Conservation (phyloP, 1,284 basidiomycete genomes). For the Agroathelia rolfsii region DNA sequence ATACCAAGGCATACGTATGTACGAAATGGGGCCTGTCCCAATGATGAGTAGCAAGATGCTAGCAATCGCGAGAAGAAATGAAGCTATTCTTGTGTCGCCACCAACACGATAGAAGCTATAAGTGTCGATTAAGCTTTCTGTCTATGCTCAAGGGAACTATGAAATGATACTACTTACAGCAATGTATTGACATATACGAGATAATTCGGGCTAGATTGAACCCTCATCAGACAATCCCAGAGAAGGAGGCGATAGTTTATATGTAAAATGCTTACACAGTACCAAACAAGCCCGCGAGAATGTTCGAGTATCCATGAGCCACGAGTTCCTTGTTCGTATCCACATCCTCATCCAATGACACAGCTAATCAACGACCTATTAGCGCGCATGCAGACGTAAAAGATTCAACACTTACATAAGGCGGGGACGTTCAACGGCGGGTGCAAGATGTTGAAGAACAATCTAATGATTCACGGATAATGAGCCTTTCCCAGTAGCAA, state of each 20-base stretch:
- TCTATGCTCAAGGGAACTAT: not conserved
- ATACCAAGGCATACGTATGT: slow-evolving; percentile 62
- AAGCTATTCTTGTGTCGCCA: slow-evolving; percentile 76
- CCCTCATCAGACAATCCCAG: slow-evolving; percentile 9
- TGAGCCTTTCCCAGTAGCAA: too few relatives aligned
- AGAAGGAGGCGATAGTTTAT: not conserved
- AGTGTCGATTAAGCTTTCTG: too few relatives aligned
- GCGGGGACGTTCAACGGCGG: slow-evolving; percentile 93
- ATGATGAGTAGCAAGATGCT: slow-evolving; percentile 70
- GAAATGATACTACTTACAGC: slow-evolving; percentile 41
- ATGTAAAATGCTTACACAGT: slow-evolving; percentile 58
- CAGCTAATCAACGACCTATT: slow-evolving; percentile 35
- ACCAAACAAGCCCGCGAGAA: slow-evolving; percentile 73
- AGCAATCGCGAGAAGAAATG: slow-evolving; percentile 76
- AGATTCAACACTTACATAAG: slow-evolving; percentile 44
- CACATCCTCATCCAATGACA: slow-evolving; percentile 87
- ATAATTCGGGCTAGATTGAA: slow-evolving; percentile 60
- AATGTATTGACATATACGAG: slow-evolving; percentile 88
- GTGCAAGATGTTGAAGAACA: slow-evolving; percentile 91
- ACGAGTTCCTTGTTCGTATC: slow-evolving; percentile 91
- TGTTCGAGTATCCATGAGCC: slow-evolving; percentile 88
- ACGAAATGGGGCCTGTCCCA: slow-evolving; percentile 82
- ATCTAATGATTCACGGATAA: slow-evolving; percentile 22
- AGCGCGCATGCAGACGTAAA: slow-evolving; percentile 1
- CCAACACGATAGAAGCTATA: slow-evolving; percentile 88